phyloP scores from a whole-genome alignment of 108 stramenopile genomes.

The Discostella stelligeroides region DNA sequence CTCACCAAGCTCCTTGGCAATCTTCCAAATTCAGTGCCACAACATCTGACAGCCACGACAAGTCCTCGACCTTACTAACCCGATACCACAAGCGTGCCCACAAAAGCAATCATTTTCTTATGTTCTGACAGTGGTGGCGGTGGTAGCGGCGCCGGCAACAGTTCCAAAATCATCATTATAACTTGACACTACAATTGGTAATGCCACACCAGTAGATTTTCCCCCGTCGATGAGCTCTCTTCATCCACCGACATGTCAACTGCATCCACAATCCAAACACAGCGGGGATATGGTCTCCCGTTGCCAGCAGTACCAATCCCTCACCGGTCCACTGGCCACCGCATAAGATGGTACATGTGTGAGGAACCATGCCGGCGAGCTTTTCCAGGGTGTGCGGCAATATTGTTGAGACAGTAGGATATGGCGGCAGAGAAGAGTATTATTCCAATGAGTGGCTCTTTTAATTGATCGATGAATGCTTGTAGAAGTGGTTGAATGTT shows the following conservation, averaged over 20 bases:
- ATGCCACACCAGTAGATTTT: constrained; percentile 64
- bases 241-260: constrained; percentile 87
- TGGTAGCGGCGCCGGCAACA: constrained; percentile 24
- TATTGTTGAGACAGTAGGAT: constrained; percentile 82
- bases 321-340: constrained; percentile 89
- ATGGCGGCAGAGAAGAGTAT: constrained; percentile 86
- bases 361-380: constrained; percentile 85
- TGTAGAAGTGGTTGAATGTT: constrained; percentile 49
- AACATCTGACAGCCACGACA: constrained; percentile 84
- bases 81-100: constrained; percentile 89
- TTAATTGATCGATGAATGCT: constrained; percentile 83
- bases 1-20: constrained; percentile 78
- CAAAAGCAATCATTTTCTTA: constrained; percentile 91
- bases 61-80: constrained; percentile 91
- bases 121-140: constrained; percentile 77
- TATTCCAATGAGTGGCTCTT: constrained; percentile 95
- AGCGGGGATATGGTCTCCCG: constrained; percentile 96
- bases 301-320: constrained; percentile 88
- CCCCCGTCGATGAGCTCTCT: constrained; percentile 90
- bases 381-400: constrained; percentile 88
- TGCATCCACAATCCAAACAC: constrained; percentile 85
- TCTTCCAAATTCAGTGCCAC: constrained; percentile 94
- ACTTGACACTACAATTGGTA: no score
- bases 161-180: constrained; percentile 14
- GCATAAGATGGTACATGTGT: constrained; percentile 81